Base-by-base conservation (phyloP, 805 yeast species). In the Ogataea trehalophila region DNA sequence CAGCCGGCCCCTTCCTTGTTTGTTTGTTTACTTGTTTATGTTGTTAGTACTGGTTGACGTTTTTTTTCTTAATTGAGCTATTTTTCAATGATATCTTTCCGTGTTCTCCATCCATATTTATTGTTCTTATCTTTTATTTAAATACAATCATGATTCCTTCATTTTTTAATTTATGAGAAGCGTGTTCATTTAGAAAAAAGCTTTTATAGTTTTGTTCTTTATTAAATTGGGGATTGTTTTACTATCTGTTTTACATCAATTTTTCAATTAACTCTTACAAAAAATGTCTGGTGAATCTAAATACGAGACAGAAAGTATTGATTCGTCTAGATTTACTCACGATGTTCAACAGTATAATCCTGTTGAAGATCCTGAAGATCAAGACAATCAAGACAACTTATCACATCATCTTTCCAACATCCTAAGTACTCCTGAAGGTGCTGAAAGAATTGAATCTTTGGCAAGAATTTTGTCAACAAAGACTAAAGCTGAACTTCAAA, bases 391-490 rank as follows among this genome's bases (percentile, higher is more conserved):
- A 36, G 65, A 61, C 18, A 48, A 45, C 16, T 51, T 62, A 33
- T 59, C 65, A 2, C 62, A 57, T 29, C 63, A 58, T 39, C 52
- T 62, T 33, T 61, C 65, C 9, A 48, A 52, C 36, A 60, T 61
- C 23, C 42, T 61, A 20, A 56, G 58, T 7, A 53, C 61, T 5
- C 58, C 61, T 11, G 56, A 57, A 41, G 66, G 65, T 50, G 49
- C 55, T 14, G 55, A 60, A 41, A 71, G 69, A 55, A 62, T 77
- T 46, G 77, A 71, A 53, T 67, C 79, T n/a, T 63, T 77, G 50
- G 75, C 80, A 3, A 72, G 79, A 63, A 72, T 72, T 39, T 55
- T 77, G 39, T 76, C 81, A 9, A 72, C 77, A 14, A 73, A 72
- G 59, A 73, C 79, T 20, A 72, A 72, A 47, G 69, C 67, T 37